These are phyloP conservation scores for Coniosporium tulheliwenetii DNA, from an alignment of 2,329 filamentous ascomycete genomes.

Conservation along the genomic window DNA sequence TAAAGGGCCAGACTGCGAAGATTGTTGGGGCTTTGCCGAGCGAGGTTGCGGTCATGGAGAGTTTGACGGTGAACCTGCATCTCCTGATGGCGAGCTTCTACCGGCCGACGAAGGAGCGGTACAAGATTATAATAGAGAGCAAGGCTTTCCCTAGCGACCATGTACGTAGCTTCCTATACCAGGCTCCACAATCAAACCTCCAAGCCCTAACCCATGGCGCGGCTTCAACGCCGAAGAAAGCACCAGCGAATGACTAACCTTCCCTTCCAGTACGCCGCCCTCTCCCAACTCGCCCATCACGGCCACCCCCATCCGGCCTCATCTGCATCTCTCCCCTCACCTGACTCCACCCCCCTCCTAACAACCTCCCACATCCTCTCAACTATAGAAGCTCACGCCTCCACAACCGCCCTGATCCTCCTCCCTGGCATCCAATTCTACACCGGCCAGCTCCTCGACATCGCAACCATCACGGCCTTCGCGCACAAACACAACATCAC, in stretches of 20 bases:
- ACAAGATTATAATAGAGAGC: slow-evolving; percentile 79
- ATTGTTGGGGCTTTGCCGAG: slow-evolving; percentile 57
- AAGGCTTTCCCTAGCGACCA: slow-evolving; percentile 84
- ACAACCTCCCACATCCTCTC: slow-evolving; percentile 56
- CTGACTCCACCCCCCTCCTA: slow-evolving; percentile 39
- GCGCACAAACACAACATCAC: slow-evolving; percentile 56
- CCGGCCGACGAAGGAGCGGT: slow-evolving; percentile 46
- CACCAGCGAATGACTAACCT: not conserved
- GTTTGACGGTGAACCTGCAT: slow-evolving; percentile 68
- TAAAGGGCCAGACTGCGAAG: slow-evolving; percentile 51
- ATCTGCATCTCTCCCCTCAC: slow-evolving; percentile 59
- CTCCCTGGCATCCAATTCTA: slow-evolving; percentile 87
- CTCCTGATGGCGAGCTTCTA: slow-evolving; percentile 77
- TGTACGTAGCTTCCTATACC: slow-evolving; percentile 26
- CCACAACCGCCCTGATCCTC: slow-evolving; percentile 58
- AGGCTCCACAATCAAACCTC: not conserved
- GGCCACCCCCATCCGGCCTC: slow-evolving; percentile 48
- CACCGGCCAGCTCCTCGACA: slow-evolving; percentile 78
- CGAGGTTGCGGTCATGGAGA: slow-evolving; percentile 82
- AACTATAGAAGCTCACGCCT: slow-evolving; percentile 59
- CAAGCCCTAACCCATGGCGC: slow-evolving; percentile 3
- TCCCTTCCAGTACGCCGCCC: slow-evolving; percentile 52
- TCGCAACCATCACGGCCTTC: slow-evolving; percentile 60
- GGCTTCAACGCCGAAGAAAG: not conserved
- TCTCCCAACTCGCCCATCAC: slow-evolving; percentile 64